A percentile compares a stretch with the other conserved stretches of the same genome.
Evolutionary conservation across 169 alveolate species (phyloP).

Genomic region (Cryptosporidium sp.): DNA sequence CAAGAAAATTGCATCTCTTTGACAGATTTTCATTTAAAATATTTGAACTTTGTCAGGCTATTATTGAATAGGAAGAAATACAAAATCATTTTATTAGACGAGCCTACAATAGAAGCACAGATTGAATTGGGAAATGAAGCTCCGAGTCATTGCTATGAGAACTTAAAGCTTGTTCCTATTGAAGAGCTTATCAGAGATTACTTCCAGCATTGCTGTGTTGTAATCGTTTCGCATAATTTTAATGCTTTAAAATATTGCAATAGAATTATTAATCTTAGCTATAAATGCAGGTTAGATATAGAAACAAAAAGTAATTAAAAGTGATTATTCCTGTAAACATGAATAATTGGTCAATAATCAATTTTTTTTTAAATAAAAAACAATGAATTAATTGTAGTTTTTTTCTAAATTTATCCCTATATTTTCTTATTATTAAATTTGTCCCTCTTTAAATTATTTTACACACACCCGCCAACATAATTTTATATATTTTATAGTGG

Average conservation of each 20-base stretch:
- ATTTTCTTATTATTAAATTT: neutral
- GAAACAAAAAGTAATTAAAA: neutral
- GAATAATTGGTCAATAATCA: too few species aligned
- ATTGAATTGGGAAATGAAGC: neutral
- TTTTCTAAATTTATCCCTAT: too few species aligned
- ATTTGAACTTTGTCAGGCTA: constrained; percentile 32
- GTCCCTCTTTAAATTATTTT: neutral
- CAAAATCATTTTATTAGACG: constrained; percentile 27
- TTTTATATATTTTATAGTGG: neutral
- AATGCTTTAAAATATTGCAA: constrained; percentile 11
- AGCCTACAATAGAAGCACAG: constrained; percentile 17
- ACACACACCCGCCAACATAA: neutral
- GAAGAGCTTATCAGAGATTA: constrained; percentile 28
- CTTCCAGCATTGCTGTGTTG: constrained; percentile 35
- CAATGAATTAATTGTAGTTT: too few species aligned
- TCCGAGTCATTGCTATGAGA: neutral
- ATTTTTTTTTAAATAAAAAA: too few species aligned
- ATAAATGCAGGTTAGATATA: neutral
- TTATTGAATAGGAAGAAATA: constrained; percentile 15
- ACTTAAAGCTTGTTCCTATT: constrained; percentile 23
- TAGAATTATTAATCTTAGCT: constrained; percentile 7
- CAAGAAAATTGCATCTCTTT: neutral
- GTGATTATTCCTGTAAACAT: too few species aligned
- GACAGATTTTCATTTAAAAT: constrained; percentile 22
- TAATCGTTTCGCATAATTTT: constrained; percentile 23